phyloP scores from a whole-genome alignment of 495 filamentous ascomycete genomes.

The Mytilinidion resinicola region DNA sequence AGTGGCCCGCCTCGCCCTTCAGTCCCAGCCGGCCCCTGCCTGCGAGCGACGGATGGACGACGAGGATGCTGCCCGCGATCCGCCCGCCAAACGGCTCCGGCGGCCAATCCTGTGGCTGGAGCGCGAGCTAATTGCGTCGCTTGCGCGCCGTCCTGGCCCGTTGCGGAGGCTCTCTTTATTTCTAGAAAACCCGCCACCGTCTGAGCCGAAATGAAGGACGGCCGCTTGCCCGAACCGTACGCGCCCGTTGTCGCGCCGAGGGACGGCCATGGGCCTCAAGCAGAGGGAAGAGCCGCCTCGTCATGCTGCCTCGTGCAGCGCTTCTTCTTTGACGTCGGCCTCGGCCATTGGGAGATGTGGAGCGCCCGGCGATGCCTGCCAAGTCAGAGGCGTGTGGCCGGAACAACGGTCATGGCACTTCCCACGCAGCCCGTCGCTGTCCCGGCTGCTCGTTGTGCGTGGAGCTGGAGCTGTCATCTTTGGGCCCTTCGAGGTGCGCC shows the following conservation, averaged over 20 bases:
- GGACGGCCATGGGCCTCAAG: background rate
- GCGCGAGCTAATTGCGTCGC: too few relatives aligned
- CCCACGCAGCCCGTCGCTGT: too few relatives aligned
- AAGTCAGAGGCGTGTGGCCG: too few relatives aligned
- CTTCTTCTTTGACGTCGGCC: too few relatives aligned
- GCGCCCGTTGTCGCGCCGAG: background rate
- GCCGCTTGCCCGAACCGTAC: background rate
- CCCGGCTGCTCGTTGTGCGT: too few relatives aligned
- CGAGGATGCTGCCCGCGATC: constrained; percentile 19
- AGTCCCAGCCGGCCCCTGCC: constrained; percentile 9
- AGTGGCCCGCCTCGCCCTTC: constrained; percentile 4
- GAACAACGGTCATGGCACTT: too few relatives aligned
- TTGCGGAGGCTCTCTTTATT: background rate
- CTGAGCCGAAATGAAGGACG: constrained; percentile 27
- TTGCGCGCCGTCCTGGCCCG: too few relatives aligned
- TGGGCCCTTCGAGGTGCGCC: too few relatives aligned
- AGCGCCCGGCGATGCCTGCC: too few relatives aligned
- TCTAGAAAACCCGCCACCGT: background rate
- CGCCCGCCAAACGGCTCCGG: constrained; percentile 13
- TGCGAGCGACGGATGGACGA: constrained; percentile 12
- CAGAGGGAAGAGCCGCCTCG: background rate
- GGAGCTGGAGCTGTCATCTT: too few relatives aligned
- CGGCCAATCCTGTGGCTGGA: constrained; percentile 18
- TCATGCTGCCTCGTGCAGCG: background rate
- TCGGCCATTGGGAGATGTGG: too few relatives aligned